Evolutionary conservation across 2,329 filamentous ascomycete genomes (phyloP).

Genomic region (Fusarium tjaetaba): DNA sequence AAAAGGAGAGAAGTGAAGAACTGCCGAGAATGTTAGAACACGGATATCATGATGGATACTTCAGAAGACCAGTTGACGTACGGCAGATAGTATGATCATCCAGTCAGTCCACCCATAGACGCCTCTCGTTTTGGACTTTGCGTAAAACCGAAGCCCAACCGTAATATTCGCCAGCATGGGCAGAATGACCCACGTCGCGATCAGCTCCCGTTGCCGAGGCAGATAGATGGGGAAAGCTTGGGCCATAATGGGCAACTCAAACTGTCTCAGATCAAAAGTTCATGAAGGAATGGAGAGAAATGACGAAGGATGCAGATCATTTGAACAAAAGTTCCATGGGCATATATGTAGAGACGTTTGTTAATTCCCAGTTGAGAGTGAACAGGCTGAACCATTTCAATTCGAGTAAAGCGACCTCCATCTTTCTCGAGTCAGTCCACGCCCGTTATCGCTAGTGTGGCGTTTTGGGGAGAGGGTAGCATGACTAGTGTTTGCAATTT

Average conservation of each 20-base stretch:
- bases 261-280: not conserved
- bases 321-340: constrained; percentile 8
- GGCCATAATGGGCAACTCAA: not conserved
- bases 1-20: constrained; percentile 3
- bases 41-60: no score
- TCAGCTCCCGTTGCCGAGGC: constrained; percentile 1
- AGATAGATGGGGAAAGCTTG: constrained; percentile 7
- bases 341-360: not conserved
- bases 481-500: not conserved
- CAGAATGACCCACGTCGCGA: not conserved
- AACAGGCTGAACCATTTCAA: not conserved
- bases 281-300: not conserved
- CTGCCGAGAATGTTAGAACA: not conserved
- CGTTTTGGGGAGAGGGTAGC: not conserved
- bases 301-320: not conserved
- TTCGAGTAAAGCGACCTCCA: not conserved
- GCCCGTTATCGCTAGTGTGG: not conserved
- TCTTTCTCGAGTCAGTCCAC: not conserved
- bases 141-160: constrained; percentile 2
- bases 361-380: not conserved
- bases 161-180: not conserved
- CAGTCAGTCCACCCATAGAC: constrained; percentile 17
- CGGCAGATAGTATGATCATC: constrained; percentile 4
- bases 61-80: not conserved
- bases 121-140: constrained; percentile 4